These are phyloP conservation scores for Fusarium napiforme DNA, from an alignment of 2,329 filamentous ascomycete species.

Conservation along the genomic window DNA sequence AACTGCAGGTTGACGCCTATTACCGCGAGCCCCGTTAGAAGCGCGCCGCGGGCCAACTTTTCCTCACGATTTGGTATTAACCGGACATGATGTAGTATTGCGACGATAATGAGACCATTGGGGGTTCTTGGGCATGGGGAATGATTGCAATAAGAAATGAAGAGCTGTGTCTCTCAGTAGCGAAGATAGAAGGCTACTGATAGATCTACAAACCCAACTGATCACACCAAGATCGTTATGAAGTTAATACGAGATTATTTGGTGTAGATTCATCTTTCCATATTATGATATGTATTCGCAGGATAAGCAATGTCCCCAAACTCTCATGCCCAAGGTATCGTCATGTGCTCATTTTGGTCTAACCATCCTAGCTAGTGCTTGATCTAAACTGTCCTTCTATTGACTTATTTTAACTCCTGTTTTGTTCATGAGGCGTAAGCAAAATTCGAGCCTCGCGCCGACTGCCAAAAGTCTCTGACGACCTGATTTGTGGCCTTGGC, in stretches of 20 bases:
- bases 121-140: not conserved
- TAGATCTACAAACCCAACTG: not conserved
- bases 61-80: conserved; percentile 79
- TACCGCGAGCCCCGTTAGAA: conserved; percentile 67
- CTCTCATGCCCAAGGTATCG: not conserved
- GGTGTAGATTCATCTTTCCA: not conserved
- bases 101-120: conserved; percentile 6
- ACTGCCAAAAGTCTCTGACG: conserved; percentile 79
- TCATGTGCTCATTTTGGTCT: not conserved
- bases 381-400: not conserved
- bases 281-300: not conserved
- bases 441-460: conserved; percentile 70
- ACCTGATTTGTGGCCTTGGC: conserved; percentile 72
- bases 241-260: not conserved
- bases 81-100: conserved; percentile 43
- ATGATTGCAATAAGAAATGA: not conserved
- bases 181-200: too few relatives aligned
- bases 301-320: not conserved
- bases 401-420: not conserved
- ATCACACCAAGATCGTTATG: not conserved
- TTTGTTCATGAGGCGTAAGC: conserved; percentile 64
- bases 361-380: not conserved
- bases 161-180: not conserved
- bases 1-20: conserved; percentile 70
- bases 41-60: conserved; percentile 75